Conservation (phyloP, 1,139 yeast species). For the Suhomyces terraborum region DNA sequence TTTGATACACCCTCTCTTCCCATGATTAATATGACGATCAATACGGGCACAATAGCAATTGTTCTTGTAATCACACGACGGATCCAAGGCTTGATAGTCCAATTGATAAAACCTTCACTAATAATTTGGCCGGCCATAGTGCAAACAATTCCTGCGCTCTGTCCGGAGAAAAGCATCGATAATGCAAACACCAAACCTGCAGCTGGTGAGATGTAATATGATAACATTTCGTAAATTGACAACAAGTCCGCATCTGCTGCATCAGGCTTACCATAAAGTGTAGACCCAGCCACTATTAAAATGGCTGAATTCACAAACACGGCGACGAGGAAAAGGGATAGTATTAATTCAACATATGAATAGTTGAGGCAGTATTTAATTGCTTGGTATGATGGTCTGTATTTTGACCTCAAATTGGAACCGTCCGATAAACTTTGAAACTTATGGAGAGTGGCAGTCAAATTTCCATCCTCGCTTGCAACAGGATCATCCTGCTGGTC, state of each 20-base stretch:
- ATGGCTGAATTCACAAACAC: constrained; percentile 79
- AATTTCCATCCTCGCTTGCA: constrained; percentile 22
- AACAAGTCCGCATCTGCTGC: constrained; percentile 75
- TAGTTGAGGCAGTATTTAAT: constrained; percentile 66
- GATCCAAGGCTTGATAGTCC: constrained; percentile 77
- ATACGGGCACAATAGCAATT: constrained; percentile 73
- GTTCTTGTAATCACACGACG: constrained; percentile 70
- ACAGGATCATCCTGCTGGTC: constrained; percentile 6
- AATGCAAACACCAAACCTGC: constrained; percentile 79
- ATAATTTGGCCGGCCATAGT: constrained; percentile 88
- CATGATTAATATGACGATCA: constrained; percentile 58
- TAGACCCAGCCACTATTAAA: constrained; percentile 72
- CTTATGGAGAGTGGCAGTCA: constrained; percentile 31
- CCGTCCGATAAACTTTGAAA: constrained; percentile 42
- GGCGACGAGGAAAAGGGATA: constrained; percentile 74
- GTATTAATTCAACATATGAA: constrained; percentile 62
- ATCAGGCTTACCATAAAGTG: constrained; percentile 63
- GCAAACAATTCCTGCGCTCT: constrained; percentile 83
- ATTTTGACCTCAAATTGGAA: constrained; percentile 29
- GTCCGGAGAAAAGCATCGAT: constrained; percentile 75
- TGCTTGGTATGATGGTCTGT: constrained; percentile 66
- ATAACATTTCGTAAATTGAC: constrained; percentile 63
- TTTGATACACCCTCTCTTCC: constrained; percentile 65
- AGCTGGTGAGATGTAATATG: constrained; percentile 60
- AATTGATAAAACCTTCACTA: constrained; percentile 76